phyloP scores from a whole-genome alignment of 1,284 basidiomycete species.

The Pholiota adiposa region DNA sequence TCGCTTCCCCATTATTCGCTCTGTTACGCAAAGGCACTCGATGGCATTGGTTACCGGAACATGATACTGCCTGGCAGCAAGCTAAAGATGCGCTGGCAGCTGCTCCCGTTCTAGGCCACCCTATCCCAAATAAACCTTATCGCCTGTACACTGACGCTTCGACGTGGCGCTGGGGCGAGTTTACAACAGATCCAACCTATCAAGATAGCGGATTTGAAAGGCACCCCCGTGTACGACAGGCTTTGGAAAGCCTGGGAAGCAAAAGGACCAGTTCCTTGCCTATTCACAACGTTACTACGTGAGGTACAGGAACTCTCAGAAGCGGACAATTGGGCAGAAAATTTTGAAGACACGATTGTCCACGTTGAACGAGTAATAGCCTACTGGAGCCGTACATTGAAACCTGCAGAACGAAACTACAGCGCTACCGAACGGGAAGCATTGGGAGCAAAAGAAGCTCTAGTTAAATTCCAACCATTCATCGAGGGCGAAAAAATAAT shows the following conservation, averaged over 20 bases:
- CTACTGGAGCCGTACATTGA: conserved; percentile 39
- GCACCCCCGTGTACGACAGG: conserved; percentile 36
- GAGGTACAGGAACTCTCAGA: conserved; percentile 17
- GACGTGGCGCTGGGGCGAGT: conserved; percentile 36
- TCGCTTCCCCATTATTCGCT: no score
- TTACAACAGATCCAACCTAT: conserved; percentile 45
- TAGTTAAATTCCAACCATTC: background rate
- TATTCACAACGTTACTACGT: conserved; percentile 15
- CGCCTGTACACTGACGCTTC: conserved; percentile 43
- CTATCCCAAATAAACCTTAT: conserved; percentile 35
- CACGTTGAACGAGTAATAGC: conserved; percentile 37
- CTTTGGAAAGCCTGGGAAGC: conserved; percentile 21
- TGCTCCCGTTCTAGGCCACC: conserved; percentile 35
- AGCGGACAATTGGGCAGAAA: conserved; percentile 24
- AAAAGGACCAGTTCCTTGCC: conserved; percentile 11
- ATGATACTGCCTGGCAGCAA: no score
- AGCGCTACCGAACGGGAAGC: conserved; percentile 25
- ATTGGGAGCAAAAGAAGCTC: conserved; percentile 7
- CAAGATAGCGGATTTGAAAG: conserved; percentile 35
- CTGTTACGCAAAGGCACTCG: no score
- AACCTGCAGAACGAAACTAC: conserved; percentile 27
- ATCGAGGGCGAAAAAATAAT: background rate
- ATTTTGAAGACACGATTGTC: conserved; percentile 36
- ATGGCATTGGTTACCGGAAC: no score
- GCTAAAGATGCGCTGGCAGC: no score